Evolutionary conservation across 2,329 filamentous ascomycete genomes (phyloP).

Genomic region (Aspergillus cejpii): DNA sequence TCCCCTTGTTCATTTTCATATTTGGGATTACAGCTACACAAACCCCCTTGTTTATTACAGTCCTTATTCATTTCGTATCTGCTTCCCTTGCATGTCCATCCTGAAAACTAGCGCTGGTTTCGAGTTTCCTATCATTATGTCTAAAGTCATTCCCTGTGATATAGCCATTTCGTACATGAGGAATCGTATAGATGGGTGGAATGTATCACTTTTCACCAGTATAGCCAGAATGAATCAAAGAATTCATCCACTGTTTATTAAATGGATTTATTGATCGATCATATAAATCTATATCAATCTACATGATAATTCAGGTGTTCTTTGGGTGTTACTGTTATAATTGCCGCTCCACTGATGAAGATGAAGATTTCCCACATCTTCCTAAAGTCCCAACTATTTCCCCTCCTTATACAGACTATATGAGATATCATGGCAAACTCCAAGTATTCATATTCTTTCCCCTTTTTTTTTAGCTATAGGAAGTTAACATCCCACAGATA

Average conservation of each 20-base stretch:
- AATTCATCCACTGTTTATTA: background rate
- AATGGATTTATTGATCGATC: background rate
- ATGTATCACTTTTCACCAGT: background rate
- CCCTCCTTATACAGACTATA: background rate
- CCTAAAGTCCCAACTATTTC: background rate
- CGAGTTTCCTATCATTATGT: slow-evolving; percentile 10
- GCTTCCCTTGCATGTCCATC: background rate
- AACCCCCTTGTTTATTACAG: background rate
- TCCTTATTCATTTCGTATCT: background rate
- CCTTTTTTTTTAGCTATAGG: background rate
- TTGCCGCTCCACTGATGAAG: no score
- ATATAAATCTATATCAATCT: no score
- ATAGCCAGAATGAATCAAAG: background rate
- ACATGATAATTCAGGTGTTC: no score
- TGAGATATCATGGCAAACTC: slow-evolving; percentile 13
- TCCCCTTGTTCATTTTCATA: background rate
- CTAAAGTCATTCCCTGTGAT: slow-evolving; percentile 5
- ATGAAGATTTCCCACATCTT: no score
- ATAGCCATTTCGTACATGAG: slow-evolving; percentile 8
- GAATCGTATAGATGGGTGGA: background rate
- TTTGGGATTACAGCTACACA: background rate
- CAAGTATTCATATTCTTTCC: slow-evolving; percentile 7
- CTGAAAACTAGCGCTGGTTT: slow-evolving; percentile 2
- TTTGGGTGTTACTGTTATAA: no score
- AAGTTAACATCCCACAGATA: slow-evolving; percentile 53